phyloP scores from a whole-genome alignment of 2,329 filamentous ascomycete genomes.

The Tolypocladium capitatum region DNA sequence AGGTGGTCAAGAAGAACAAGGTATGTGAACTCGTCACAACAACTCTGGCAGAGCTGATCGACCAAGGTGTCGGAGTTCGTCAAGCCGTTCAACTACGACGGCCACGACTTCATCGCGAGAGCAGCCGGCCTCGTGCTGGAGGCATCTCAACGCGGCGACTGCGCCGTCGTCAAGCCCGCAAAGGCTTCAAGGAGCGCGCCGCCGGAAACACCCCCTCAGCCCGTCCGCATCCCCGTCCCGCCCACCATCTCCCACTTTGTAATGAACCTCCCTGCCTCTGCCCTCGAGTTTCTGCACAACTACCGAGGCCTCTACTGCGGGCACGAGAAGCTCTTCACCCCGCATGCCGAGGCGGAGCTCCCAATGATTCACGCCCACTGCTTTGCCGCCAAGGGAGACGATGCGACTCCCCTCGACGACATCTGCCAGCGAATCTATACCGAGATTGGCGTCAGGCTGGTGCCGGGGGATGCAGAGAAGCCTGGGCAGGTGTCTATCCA shows the following conservation, averaged over 20 bases:
- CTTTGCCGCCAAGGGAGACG: slow-evolving; percentile 72
- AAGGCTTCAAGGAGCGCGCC: slow-evolving; percentile 25
- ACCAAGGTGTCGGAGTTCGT: slow-evolving; percentile 55
- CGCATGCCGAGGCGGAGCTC: slow-evolving; percentile 44
- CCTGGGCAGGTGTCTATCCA: slow-evolving; percentile 42
- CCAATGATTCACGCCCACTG: slow-evolving; percentile 91
- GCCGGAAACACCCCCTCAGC: slow-evolving; percentile 21
- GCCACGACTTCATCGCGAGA: slow-evolving; percentile 62
- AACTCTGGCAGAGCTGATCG: not conserved
- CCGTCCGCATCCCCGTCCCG: slow-evolving; percentile 43
- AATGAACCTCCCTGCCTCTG: slow-evolving; percentile 91
- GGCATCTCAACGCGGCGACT: slow-evolving; percentile 36
- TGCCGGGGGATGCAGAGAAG: slow-evolving; percentile 30
- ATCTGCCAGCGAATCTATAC: slow-evolving; percentile 26
- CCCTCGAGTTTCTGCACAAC: slow-evolving; percentile 64
- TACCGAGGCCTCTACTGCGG: slow-evolving; percentile 64
- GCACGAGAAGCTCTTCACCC: slow-evolving; percentile 50
- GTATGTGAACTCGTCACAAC: slow-evolving; percentile 26
- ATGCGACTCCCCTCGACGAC: slow-evolving; percentile 49
- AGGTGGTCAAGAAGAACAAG: slow-evolving; percentile 68
- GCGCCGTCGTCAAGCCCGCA: slow-evolving; percentile 35
- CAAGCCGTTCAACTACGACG: slow-evolving; percentile 68
- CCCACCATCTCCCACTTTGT: slow-evolving; percentile 81
- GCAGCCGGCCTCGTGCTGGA: slow-evolving; percentile 49
- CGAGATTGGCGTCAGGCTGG: slow-evolving; percentile 26